These are phyloP conservation scores for Catharanthus roseus DNA, from an alignment of 257 asterid species.

Conservation along the genomic window DNA sequence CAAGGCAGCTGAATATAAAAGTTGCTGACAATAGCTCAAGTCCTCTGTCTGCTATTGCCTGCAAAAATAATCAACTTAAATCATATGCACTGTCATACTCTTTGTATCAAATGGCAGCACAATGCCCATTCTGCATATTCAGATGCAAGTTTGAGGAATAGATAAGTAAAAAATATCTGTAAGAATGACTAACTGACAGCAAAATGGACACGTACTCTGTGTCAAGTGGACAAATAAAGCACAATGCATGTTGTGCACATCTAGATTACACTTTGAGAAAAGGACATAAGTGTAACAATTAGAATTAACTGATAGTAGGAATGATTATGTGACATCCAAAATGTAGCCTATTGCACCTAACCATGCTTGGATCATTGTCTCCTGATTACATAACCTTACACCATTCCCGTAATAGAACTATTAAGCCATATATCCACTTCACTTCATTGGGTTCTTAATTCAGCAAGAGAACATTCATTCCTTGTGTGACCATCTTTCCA, in stretches of 20 bases:
- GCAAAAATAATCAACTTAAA: slow-evolving; percentile 28
- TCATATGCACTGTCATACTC: not conserved
- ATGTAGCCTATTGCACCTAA: not conserved
- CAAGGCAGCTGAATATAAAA: slow-evolving; percentile 55
- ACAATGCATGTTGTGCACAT: too few species aligned
- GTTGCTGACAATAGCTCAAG: slow-evolving; percentile 81
- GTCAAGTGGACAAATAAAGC: too few species aligned
- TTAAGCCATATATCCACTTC: not conserved
- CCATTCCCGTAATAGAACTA: not conserved
- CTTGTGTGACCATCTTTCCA: not conserved
- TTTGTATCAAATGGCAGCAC: not conserved
- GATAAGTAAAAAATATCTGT: not conserved
- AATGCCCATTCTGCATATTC: not conserved
- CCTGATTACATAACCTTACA: not conserved
- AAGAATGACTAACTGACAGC: not conserved
- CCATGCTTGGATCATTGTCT: not conserved
- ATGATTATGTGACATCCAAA: too few species aligned
- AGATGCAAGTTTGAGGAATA: not conserved
- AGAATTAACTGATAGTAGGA: too few species aligned
- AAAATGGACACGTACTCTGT: too few species aligned
- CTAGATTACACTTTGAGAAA: too few species aligned
- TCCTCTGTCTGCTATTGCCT: slow-evolving; percentile 94
- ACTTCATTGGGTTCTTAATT: not conserved
- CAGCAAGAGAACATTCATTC: not conserved
- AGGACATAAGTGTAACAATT: too few species aligned